Base-by-base conservation (phyloP, 2,329 filamentous ascomycete genomes). In the Metarhizium humberi region DNA sequence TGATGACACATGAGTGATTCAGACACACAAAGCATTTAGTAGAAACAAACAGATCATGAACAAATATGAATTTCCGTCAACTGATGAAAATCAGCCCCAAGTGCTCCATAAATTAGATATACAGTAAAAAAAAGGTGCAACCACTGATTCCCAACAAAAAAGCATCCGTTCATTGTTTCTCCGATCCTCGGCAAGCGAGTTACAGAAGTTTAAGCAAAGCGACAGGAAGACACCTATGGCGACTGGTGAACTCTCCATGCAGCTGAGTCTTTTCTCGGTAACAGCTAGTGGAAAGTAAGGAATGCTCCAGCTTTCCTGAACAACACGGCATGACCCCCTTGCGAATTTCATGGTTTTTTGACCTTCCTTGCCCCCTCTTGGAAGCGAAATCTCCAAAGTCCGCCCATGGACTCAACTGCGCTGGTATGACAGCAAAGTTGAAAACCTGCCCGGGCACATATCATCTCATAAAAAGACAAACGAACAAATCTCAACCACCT, bases 21-120 rank as follows among this genome's bases (percentile, higher is more conserved):
- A 34, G 6, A 30, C 7, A 16, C 20, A 48, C 25, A 48, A 10
- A 20, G 29, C 32, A 34, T 1, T 13, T 4, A 8, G 18, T 11
- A 32, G 5, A 48, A n/a, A 14, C 11, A 48, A 48, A 25, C 25
- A 43, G 14, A n/a, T 50, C 34, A 25, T 55, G 54, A 58, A 61
- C 38, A 57, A 53, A 34, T 56, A 56, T 55, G 50, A 52, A 58
- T 59, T 57, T 57, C 55, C 48, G 47, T 50, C 50, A 58, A 51
- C 52, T 55, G 46, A 54, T 54, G n/a, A 34, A 51, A 53, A 49
- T 55, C 52, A 54, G 53, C 50, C 55, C 56, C 54, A 52, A 52
- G 56, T 54, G 55, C 55, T 56, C 61, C 40, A 40, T 38, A 55
- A 59, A 62, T 60, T 63, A 63, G 58, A 63, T 63, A 59, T 64